Percentiles rank a stretch among this genome's conserved stretches.
These are phyloP conservation scores for Pleurotus giganteus DNA, from an alignment of 768 basidiomycete genomes.

Conservation along the genomic window DNA sequence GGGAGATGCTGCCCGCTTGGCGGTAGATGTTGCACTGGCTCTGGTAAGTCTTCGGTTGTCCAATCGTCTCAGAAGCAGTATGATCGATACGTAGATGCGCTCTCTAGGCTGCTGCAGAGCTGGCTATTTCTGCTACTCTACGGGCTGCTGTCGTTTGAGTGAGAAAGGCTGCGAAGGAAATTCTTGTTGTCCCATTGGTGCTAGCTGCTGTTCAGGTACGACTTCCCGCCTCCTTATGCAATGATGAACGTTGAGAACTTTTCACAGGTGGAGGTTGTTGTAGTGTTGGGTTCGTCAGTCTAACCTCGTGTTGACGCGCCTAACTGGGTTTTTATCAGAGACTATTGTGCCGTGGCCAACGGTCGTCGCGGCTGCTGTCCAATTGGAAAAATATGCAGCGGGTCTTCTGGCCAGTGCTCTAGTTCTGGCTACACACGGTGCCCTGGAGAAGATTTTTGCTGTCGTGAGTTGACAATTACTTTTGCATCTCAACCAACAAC, in stretches of 20 bases:
- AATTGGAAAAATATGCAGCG: constrained; percentile 3
- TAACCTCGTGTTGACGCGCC: neutral
- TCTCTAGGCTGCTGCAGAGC: neutral
- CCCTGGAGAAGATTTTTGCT: constrained; percentile 4
- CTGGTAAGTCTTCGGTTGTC: neutral
- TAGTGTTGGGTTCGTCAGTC: neutral
- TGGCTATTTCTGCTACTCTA: neutral
- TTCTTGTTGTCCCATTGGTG: neutral
- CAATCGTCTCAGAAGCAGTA: neutral
- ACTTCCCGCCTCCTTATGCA: neutral
- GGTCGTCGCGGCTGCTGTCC: constrained; percentile 5
- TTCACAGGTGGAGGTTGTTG: constrained; percentile 5
- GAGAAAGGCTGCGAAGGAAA: constrained; percentile 2
- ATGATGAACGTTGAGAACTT: neutral
- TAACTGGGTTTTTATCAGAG: neutral
- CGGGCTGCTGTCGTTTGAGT: neutral
- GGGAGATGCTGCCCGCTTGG: constrained; percentile 6
- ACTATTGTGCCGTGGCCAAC: neutral
- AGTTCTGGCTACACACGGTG: neutral
- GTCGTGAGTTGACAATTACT: neutral
- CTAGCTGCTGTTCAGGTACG: constrained; percentile 3
- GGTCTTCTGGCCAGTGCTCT: neutral
- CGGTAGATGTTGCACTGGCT: constrained; percentile 4
- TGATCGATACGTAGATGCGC: neutral
- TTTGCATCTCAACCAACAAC: no score